Percentiles rank a stretch among this genome's conserved stretches.
Conservation (phyloP, 305 asterid species). For the Coffea humblotiana region DNA sequence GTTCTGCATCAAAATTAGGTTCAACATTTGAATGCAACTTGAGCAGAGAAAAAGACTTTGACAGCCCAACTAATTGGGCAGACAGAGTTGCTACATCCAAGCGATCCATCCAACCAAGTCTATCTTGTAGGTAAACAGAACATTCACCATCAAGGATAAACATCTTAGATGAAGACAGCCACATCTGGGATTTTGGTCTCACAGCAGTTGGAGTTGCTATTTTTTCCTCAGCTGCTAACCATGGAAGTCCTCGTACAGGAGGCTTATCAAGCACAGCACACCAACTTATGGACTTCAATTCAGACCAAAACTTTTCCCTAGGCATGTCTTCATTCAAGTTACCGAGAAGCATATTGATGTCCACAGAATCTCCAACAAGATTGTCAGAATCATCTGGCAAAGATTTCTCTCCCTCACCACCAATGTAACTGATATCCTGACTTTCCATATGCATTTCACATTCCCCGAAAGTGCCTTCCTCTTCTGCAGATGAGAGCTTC, state of each 20-base stretch:
- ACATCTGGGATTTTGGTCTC: conserved; percentile 86
- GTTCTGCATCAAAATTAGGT: conserved; percentile 43
- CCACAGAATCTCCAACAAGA: conserved; percentile 36
- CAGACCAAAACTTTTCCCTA: conserved; percentile 72
- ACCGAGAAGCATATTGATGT: conserved; percentile 41
- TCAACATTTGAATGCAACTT: conserved; percentile 31
- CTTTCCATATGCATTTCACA: conserved; percentile 40
- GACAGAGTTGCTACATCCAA: conserved; percentile 54
- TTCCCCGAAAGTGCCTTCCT: conserved; percentile 27
- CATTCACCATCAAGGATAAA: conserved; percentile 84
- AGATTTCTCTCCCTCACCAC: conserved; percentile 39
- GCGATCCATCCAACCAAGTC: conserved; percentile 85
- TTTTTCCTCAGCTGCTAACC: conserved; percentile 53
- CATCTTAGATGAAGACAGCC: conserved; percentile 78
- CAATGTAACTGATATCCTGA: conserved; percentile 37
- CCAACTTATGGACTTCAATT: conserved; percentile 69
- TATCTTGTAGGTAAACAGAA: conserved; percentile 53
- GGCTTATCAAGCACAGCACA: conserved; percentile 82
- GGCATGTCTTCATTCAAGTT: conserved; percentile 62
- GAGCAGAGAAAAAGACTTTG: conserved; percentile 51
- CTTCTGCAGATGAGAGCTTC: conserved; percentile 48
- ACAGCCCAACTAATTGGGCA: conserved; percentile 71
- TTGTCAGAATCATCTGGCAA: conserved; percentile 36
- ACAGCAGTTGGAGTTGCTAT: conserved; percentile 70
- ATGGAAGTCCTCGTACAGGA: conserved; percentile 72